These are phyloP conservation scores for Talaromyces albobiverticillius DNA, from an alignment of 2,329 filamentous ascomycete genomes.

Conservation along the genomic window DNA sequence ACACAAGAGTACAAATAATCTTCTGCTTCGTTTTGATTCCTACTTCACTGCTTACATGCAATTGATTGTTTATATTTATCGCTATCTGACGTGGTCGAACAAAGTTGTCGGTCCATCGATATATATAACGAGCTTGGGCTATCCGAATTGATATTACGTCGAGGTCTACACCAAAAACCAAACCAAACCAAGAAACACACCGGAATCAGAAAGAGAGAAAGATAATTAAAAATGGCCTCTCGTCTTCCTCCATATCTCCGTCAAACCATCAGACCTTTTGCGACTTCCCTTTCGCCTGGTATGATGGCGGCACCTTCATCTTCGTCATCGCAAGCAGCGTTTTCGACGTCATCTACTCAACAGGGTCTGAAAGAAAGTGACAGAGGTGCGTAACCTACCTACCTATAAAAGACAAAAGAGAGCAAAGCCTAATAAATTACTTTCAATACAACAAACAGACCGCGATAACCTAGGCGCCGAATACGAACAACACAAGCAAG, in stretches of 20 bases:
- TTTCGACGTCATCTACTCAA: conserved; percentile 21
- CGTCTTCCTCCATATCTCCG: conserved; percentile 1
- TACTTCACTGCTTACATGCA: neutral
- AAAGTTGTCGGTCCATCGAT: neutral
- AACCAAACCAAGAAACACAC: neutral
- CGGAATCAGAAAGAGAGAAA: neutral
- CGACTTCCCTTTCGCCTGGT: neutral
- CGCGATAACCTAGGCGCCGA: conserved; percentile 42
- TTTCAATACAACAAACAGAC: conserved; percentile 30
- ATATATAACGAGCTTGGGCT: neutral
- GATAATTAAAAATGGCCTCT: conserved; percentile 2
- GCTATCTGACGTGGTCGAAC: neutral
- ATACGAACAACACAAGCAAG: conserved; percentile 60
- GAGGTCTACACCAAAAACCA: neutral
- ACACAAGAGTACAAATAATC: neutral
- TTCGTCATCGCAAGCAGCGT: neutral
- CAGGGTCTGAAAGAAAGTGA: conserved; percentile 34
- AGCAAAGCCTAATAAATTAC: neutral
- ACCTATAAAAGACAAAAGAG: neutral
- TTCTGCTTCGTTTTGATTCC: neutral
- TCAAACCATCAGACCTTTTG: conserved; percentile 1
- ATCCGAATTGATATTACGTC: no score
- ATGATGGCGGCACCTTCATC: neutral
- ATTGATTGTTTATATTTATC: neutral
- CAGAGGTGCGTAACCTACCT: conserved; percentile 23